Base-by-base conservation (phyloP, 306 rosid species). In the Cicer yamashitae region DNA sequence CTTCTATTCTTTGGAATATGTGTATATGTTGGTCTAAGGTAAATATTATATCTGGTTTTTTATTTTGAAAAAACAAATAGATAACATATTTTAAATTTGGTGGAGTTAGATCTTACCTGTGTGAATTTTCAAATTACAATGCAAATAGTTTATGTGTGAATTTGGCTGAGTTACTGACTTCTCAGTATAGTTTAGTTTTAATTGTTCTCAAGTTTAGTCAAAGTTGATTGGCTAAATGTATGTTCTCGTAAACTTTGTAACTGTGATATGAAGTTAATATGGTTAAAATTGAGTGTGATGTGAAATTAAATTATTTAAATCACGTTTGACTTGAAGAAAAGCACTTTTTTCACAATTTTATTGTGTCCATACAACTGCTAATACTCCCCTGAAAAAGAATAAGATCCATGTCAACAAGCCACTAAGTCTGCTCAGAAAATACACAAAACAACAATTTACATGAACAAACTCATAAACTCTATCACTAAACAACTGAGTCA, bases 1-100 rank as follows among this genome's bases (percentile, higher is more conserved):
- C 47, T 43, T 79, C 30, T 74, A 52, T 62, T 82, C 46, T 71
- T 61, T n/a, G 67, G 73, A 76, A 58, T 61, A 56, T 53, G 62
- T 65, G 10, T 61, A 47, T 34, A 57, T 20, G 71, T 53, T 38
- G 66, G 76, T 76, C 40, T 44, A 39, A 39, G 77, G 41, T 68
- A 61, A 71, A 67, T 84, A 54, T 62, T 64, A 14, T 34, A 39
- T 12, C 8, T 5, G n/a, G 52, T 25, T 12, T 12, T 37, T 75
- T 30, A 4, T 25, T 8, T 7, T 15, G 12, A 77, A 67, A 7
- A 56, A 66, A 64, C 46, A 70, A 56, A 56, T n/a, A 50, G 56
- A 50, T 50, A 50, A 50, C 7, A 50, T 50, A 50, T 50, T 50
- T n/a, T 14, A 51, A 51, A 14, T 51, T 51, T 51, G 57, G 57